Evolutionary conservation across 441 rosid genomes (phyloP).

Genomic region (Adansonia madagascariensis): DNA sequence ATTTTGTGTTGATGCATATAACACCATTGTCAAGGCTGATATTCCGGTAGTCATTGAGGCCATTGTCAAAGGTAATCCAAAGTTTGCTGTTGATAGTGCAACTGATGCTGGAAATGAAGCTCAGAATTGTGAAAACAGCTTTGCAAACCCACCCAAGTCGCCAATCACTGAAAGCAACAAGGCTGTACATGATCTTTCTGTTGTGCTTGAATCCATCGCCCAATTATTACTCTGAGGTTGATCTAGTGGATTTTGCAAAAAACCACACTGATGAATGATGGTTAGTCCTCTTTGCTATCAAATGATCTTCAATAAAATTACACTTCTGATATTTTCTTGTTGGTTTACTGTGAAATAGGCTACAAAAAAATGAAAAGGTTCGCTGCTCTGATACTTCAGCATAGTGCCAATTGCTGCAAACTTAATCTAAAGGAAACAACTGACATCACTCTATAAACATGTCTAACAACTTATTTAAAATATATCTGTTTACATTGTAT

Average conservation of each 20-base stretch:
- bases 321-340: not conserved
- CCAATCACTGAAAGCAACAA: constrained; percentile 10
- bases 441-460: not conserved
- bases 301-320: not conserved
- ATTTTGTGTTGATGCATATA: constrained; percentile 30
- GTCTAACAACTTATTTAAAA: not conserved
- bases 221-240: constrained; percentile 8
- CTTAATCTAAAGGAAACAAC: not conserved
- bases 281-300: not conserved
- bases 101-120: constrained; percentile 29
- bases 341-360: not conserved
- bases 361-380: no score
- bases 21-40: constrained; percentile 27
- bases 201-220: constrained; percentile 25
- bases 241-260: not conserved
- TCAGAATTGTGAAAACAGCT: constrained; percentile 22
- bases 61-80: constrained; percentile 23
- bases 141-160: constrained; percentile 24
- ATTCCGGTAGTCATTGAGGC: constrained; percentile 30
- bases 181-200: constrained; percentile 27
- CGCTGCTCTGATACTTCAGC: not conserved
- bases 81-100: constrained; percentile 26
- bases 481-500: no score
- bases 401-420: not conserved
- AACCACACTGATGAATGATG: not conserved